Conservation (phyloP, 2,329 filamentous ascomycete genomes). For the Berkeleyomyces rouxiae region DNA sequence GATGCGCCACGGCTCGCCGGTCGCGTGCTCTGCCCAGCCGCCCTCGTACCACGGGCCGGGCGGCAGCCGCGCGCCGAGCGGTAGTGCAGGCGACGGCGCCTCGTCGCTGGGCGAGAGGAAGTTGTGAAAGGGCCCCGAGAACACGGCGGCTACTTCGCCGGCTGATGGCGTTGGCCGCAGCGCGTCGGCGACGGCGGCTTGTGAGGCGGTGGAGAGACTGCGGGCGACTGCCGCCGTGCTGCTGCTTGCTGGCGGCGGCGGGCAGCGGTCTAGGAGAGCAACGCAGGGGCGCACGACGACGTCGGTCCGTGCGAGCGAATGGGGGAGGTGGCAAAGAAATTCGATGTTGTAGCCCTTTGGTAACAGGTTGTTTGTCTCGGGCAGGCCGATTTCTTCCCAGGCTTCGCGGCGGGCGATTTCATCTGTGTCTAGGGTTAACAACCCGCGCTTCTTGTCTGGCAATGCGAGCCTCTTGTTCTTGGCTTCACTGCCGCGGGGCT, state of each 20-base stretch:
- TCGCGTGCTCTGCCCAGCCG: constrained; percentile 56
- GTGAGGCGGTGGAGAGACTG: constrained; percentile 3
- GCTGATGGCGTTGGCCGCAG: constrained; percentile 72
- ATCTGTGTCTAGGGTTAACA: constrained; percentile 29
- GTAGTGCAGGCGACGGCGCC: constrained; percentile 20
- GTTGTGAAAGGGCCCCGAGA: constrained; percentile 74
- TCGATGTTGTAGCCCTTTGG: constrained; percentile 70
- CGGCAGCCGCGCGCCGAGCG: constrained; percentile 20
- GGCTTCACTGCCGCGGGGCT: background rate
- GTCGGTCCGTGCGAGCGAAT: constrained; percentile 55
- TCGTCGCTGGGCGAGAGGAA: constrained; percentile 49
- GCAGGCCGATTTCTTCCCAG: constrained; percentile 82
- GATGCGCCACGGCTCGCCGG: constrained; percentile 62
- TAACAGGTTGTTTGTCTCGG: constrained; percentile 49
- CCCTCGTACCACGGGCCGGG: constrained; percentile 70
- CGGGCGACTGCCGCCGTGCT: constrained; percentile 4
- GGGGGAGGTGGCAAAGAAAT: constrained; percentile 71
- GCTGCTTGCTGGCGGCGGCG: constrained; percentile 21
- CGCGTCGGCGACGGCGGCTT: constrained; percentile 26
- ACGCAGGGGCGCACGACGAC: constrained; percentile 61
- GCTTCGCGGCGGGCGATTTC: constrained; percentile 81
- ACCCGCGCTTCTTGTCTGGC: background rate
- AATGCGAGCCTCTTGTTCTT: background rate
- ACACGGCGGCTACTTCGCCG: constrained; percentile 83
- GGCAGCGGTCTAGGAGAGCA: constrained; percentile 53